phyloP scores from a whole-genome alignment of 805 yeast genomes.

The Yarrowia phangngaensis region DNA sequence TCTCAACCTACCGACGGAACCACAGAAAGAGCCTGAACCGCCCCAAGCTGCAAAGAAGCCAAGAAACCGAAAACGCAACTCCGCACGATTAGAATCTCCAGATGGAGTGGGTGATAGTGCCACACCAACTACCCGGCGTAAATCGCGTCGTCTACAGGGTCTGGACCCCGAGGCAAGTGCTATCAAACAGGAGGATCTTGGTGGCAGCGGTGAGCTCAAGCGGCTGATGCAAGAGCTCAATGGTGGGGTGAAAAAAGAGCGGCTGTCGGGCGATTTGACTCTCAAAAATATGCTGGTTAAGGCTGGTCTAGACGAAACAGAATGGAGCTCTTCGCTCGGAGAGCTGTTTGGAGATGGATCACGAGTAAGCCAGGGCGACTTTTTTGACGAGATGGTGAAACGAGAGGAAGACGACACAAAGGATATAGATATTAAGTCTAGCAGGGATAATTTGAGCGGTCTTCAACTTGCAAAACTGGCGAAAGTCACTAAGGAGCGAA shows the following conservation, averaged over 20 bases:
- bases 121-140: conserved; percentile 52
- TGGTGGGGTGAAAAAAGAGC: conserved; percentile 49
- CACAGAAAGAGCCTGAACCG: conserved; percentile 48
- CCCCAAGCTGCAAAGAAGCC: conserved; percentile 39
- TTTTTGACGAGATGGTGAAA: conserved; percentile 35
- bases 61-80: conserved; percentile 30
- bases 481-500: conserved; percentile 61
- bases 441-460: conserved; percentile 53
- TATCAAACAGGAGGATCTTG: conserved; percentile 41
- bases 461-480: conserved; percentile 54
- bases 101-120: conserved; percentile 33
- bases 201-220: conserved; percentile 30
- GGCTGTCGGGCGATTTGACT: conserved; percentile 45
- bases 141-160: conserved; percentile 79
- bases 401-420: conserved; percentile 41
- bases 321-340: conserved; percentile 41
- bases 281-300: conserved; percentile 35
- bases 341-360: conserved; percentile 34
- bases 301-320: conserved; percentile 37
- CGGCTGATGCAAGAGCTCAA: conserved; percentile 34
- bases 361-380: conserved; percentile 39
- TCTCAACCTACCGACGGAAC: conserved; percentile 55
- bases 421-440: conserved; percentile 45
- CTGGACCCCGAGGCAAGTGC: conserved; percentile 53
- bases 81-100: conserved; percentile 31